Conservation (phyloP, 192 early-diverging fungal species). For the Entomortierella parvispora region DNA sequence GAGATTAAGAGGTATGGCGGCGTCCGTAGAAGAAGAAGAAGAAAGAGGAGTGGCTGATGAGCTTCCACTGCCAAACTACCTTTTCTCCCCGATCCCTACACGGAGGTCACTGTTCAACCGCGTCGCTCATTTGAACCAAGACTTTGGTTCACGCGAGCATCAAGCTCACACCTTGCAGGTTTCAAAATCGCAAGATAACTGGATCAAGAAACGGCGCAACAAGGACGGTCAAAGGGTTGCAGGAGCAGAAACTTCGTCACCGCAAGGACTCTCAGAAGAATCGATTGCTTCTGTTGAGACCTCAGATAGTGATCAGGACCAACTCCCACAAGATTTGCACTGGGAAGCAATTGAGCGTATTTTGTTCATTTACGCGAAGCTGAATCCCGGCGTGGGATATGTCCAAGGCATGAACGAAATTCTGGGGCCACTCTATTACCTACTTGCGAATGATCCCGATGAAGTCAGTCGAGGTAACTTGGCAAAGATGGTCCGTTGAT, state of each 20-base stretch:
- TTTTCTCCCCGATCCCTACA: constrained; percentile 54
- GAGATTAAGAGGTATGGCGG: constrained; percentile 23
- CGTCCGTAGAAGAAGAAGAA: background rate
- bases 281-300: too few species aligned
- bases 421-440: constrained; percentile 82
- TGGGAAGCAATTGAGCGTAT: constrained; percentile 84
- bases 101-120: constrained; percentile 71
- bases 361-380: constrained; percentile 80
- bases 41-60: constrained; percentile 14
- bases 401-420: constrained; percentile 94
- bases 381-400: constrained; percentile 85
- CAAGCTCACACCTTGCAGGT: constrained; percentile 39
- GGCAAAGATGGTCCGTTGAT: background rate
- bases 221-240: background rate
- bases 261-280: too few species aligned
- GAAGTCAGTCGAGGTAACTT: constrained; percentile 51
- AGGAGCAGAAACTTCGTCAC: too few species aligned
- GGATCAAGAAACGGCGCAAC: constrained; percentile 10
- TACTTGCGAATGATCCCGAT: constrained; percentile 69
- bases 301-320: constrained; percentile 18
- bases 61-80: constrained; percentile 26
- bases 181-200: constrained; percentile 22
- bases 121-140: constrained; percentile 70
- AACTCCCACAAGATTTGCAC: constrained; percentile 69
- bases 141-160: constrained; percentile 65